Evolutionary conservation across 176 grass and related monocot genomes (phyloP), one percentile per base, ranked within the genome.

Genomic region (Avena sativa): DNA sequence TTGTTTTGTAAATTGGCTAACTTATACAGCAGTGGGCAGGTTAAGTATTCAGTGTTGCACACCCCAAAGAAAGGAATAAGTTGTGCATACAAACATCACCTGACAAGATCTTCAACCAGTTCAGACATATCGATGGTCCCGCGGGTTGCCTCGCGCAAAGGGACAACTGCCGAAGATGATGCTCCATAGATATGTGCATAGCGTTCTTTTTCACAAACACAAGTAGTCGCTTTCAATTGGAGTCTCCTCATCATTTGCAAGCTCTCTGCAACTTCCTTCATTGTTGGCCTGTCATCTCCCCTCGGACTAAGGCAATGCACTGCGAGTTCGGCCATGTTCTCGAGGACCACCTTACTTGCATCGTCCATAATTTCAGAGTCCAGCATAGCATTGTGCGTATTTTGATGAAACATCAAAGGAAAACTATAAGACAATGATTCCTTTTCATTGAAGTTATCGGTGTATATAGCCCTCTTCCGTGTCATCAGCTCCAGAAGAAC

Each of bases 401-500:
- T 80, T n/a, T 12, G 21, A 3, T 65, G 17, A 48, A 80, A 80
- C 78, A 30, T 80, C 57, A 49, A 46, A 0, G 43, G 38, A 4
- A 80, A 65, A 64, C 3, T 65, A 12, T 80, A 48, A 0, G 78
- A 80, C 21, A 80, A 17, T 6, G 78, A 43, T 11, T 65, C 3
- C 8, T 80, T 80, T 19, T 11, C 50, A 19, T 71, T 55, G 48
- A 88, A 93, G 56, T 63, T 59, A 1, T 82, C 63, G 0, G 9
- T n/a, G 4, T 51, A 38, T 1, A 89, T 74, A 17, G 84, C 86
- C 76, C 84, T 94, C 75, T 91, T 84, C 67, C 83, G 64, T 4
- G 89, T 89, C 30, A 91, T 77, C 6, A 93, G 89, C 52, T 93
- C 92, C 19, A 93, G 74, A 44, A 93, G 86, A 63, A 89, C 88